Evolutionary conservation across 2,329 filamentous ascomycete genomes (phyloP).

Genomic region (Boeremia exigua): DNA sequence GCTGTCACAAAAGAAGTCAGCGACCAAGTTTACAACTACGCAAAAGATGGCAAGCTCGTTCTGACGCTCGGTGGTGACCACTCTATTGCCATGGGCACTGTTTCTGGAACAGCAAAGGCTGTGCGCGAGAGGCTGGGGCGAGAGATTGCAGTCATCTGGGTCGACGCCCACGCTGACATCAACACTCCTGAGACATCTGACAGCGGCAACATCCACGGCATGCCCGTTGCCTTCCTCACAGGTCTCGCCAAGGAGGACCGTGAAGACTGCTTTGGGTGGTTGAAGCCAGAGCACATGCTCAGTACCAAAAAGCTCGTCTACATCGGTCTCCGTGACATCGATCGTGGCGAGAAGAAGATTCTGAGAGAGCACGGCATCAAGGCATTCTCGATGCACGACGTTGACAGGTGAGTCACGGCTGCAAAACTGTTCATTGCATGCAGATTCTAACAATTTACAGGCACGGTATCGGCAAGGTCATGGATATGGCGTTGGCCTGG

Average conservation of each 20-base stretch:
- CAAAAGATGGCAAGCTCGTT: constrained; percentile 81
- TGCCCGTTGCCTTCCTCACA: constrained; percentile 93
- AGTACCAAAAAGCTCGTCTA: constrained; percentile 90
- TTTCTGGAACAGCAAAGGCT: constrained; percentile 85
- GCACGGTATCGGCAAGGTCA: constrained; percentile 91
- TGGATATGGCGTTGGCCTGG: constrained; percentile 98
- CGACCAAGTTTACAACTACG: constrained; percentile 86
- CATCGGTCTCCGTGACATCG: constrained; percentile 92
- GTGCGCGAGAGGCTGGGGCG: constrained; percentile 79
- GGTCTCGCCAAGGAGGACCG: constrained; percentile 79
- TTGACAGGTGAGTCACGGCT: constrained; percentile 71
- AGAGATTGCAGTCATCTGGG: constrained; percentile 96
- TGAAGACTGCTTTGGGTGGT: constrained; percentile 87
- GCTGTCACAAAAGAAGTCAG: constrained; percentile 82
- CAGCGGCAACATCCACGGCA: constrained; percentile 95
- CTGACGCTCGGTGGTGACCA: constrained; percentile 96
- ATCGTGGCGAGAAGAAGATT: constrained; percentile 91
- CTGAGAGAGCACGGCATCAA: constrained; percentile 87
- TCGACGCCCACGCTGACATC: constrained; percentile 97
- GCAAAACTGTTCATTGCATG: no score
- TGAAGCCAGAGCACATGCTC: constrained; percentile 72
- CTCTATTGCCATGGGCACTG: constrained; percentile 92
- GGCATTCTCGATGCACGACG: constrained; percentile 98
- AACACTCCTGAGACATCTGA: constrained; percentile 91
- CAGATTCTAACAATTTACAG: constrained; percentile 51